A percentile compares a stretch with the other conserved stretches of the same genome.
Evolutionary conservation across 1,284 basidiomycete genomes (phyloP).

Genomic region (Ceratobasidium sp.): DNA sequence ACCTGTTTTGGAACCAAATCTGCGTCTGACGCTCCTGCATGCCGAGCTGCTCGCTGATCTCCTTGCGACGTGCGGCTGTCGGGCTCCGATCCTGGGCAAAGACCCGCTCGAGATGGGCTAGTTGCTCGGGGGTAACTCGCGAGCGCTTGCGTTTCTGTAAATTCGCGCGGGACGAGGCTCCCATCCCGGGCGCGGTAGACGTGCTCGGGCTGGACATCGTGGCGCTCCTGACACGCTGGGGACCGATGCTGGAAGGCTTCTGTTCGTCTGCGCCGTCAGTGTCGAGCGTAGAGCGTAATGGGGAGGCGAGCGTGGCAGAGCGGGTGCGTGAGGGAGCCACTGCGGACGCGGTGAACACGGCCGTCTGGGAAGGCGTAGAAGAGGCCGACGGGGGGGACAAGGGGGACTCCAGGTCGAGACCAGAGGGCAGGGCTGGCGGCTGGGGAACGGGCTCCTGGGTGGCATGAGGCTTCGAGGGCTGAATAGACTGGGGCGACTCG

Average conservation of each 20-base stretch:
- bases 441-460: conserved; percentile 43
- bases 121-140: conserved; percentile 78
- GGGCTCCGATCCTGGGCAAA: conserved; percentile 76
- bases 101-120: conserved; percentile 73
- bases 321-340: conserved; percentile 26
- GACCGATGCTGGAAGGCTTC: conserved; percentile 31
- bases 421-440: conserved; percentile 40
- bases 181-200: conserved; percentile 14
- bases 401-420: conserved; percentile 41
- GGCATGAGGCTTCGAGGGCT: conserved; percentile 39
- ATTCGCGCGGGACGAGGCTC: conserved; percentile 19
- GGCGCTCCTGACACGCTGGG: conserved; percentile 41
- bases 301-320: conserved; percentile 41
- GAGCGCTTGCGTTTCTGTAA: conserved; percentile 72
- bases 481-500: conserved; percentile 42
- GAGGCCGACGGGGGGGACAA: conserved; percentile 44
- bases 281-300: conserved; percentile 23
- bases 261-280: conserved; percentile 16
- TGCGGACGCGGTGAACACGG: conserved; percentile 43
- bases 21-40: conserved; percentile 87
- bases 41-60: conserved; percentile 77
- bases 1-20: conserved; percentile 90
- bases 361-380: conserved; percentile 42
- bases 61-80: conserved; percentile 71
- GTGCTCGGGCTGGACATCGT: conserved; percentile 27